phyloP scores from a whole-genome alignment of 768 basidiomycete species.

The Cyclocybe aegerita region DNA sequence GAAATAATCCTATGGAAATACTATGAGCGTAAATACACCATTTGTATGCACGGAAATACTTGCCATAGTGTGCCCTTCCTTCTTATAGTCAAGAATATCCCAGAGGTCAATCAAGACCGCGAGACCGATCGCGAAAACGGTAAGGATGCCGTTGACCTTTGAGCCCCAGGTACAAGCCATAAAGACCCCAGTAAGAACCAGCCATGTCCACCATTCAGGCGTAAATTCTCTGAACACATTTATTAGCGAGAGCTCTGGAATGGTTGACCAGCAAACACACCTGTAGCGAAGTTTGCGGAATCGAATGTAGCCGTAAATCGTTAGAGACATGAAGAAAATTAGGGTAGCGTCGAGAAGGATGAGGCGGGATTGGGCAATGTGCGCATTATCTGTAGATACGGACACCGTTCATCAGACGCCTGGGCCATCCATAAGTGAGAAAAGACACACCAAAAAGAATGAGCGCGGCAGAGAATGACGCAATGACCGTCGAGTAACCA shows the following conservation, averaged over 20 bases:
- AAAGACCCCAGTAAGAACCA: conserved; percentile 84
- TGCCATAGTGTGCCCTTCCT: conserved; percentile 76
- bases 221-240: conserved; percentile 70
- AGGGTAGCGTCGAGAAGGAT: conserved; percentile 94
- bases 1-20: conserved; percentile 72
- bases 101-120: conserved; percentile 94
- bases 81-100: conserved; percentile 86
- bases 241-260: conserved; percentile 6
- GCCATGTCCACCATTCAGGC: conserved; percentile 93
- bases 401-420: neutral
- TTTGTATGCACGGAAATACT: conserved; percentile 9
- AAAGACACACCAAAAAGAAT: conserved; percentile 79
- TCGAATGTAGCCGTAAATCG: conserved; percentile 89
- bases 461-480: conserved; percentile 85
- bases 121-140: conserved; percentile 84
- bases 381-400: conserved; percentile 80
- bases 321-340: conserved; percentile 94
- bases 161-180: conserved; percentile 97
- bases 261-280: conserved; percentile 35
- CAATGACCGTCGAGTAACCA: conserved; percentile 89
- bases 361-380: conserved; percentile 93
- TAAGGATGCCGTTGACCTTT: conserved; percentile 96
- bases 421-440: neutral
- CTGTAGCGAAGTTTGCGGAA: conserved; percentile 93
- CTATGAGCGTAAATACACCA: neutral